Evolutionary conservation across 2,329 filamentous ascomycete genomes (phyloP), one percentile per base, ranked within the genome.

Genomic region (Aspergillus vadensis): DNA sequence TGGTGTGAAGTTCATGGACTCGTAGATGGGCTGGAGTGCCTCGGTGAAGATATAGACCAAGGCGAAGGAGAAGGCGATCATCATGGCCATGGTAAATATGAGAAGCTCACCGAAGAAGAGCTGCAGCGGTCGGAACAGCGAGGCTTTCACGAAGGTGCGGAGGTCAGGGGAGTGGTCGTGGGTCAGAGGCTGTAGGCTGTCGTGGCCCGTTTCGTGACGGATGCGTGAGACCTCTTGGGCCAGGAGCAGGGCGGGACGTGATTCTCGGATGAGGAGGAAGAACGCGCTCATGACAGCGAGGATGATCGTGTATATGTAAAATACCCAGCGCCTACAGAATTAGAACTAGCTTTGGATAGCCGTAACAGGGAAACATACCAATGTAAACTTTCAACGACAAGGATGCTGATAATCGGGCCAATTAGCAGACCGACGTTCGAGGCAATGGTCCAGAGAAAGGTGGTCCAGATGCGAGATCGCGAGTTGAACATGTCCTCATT

Each of bases 1-100:
- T 2, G 61, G 57, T 2, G 69, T 63, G 63, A 81, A 74, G 4
- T 73, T 72, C 54, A 77, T 65, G 4, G 70, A 68, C 30, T 70
- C 57, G 65, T 80, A 83, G 3, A 82, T 74, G 0, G 72, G 65
- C 1, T 72, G 70, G 0, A 82, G 63, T 0, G 77, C 74, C 66
- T 82, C 80, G 1, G 80, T 78, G 62, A 82, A 80, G 7, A 82
- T 73, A 59, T 82, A 83, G n/a, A 82, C 75, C 7, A 82, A 67
- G 0, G 73, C 78, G 56, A 77, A 80, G 3, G 76, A 74, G 9
- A 76, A 69, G 4, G 76, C 76, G 5, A 71, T 77, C 63, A 82
- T 78, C 23, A 79, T 65, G 1, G 80, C 70, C 5, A 78, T 72
- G 38, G 76, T 65, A 30, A 79, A 73, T 12, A 83, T 74, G 38